These are phyloP conservation scores for Kwoniella shivajii DNA, from an alignment of 1,284 basidiomycete genomes.

Conservation along the genomic window DNA sequence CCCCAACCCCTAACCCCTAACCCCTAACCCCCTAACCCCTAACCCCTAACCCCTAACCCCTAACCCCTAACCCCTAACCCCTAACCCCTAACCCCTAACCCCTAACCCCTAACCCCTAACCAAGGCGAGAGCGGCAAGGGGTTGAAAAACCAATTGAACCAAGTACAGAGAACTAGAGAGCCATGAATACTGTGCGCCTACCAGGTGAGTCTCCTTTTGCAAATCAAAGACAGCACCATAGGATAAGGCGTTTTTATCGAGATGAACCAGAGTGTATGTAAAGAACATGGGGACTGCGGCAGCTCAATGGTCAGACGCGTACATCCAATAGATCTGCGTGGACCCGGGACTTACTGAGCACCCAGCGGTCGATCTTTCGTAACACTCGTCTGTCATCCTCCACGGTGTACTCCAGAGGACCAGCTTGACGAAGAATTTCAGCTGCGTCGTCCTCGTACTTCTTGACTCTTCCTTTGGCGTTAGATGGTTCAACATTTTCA, in stretches of 20 bases:
- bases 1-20: too few species aligned
- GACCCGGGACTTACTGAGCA: too few species aligned
- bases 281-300: background rate
- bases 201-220: slow-evolving; percentile 18
- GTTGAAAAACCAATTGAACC: slow-evolving; percentile 41
- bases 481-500: too few species aligned
- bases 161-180: slow-evolving; percentile 37
- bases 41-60: too few species aligned
- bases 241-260: slow-evolving; percentile 46
- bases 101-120: too few species aligned
- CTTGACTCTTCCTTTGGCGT: too few species aligned
- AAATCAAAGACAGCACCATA: slow-evolving; percentile 47
- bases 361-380: slow-evolving; percentile 30
- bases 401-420: slow-evolving; percentile 30
- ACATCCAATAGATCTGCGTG: slow-evolving; percentile 39
- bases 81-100: too few species aligned
- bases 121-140: slow-evolving; percentile 37
- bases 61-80: too few species aligned
- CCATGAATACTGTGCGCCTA: slow-evolving; percentile 36
- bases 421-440: slow-evolving; percentile 25
- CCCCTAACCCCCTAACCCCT: too few species aligned
- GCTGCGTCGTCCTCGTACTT: slow-evolving; percentile 43
- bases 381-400: slow-evolving; percentile 31
- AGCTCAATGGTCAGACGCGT: slow-evolving; percentile 19
- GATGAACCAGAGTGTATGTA: background rate